phyloP scores from a whole-genome alignment of 805 yeast species.

The Pichia sporocuriosa region DNA sequence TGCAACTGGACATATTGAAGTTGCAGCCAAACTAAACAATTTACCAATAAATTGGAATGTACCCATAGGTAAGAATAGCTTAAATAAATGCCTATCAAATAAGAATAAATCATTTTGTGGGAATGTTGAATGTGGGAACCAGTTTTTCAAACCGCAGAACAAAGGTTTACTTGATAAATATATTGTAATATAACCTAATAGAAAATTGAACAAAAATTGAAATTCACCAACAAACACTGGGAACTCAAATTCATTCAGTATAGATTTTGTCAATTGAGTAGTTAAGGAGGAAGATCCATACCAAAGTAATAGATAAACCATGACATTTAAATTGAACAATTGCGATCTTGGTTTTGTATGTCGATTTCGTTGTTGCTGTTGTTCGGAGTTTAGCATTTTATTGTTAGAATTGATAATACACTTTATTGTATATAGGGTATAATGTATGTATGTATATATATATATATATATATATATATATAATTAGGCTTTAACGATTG shows the following conservation, averaged over 20 bases:
- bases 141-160: slow-evolving; percentile 11
- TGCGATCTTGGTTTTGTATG: slow-evolving; percentile 36
- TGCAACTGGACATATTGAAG: slow-evolving; percentile 58
- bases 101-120: slow-evolving; percentile 31
- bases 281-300: slow-evolving; percentile 56
- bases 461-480: too few species aligned
- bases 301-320: slow-evolving; percentile 37
- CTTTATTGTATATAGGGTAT: too few species aligned
- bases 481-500: too few species aligned
- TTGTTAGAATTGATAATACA: too few species aligned
- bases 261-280: slow-evolving; percentile 54
- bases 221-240: slow-evolving; percentile 61
- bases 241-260: slow-evolving; percentile 47
- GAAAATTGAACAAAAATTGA: slow-evolving; percentile 50
- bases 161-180: neutral
- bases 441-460: too few species aligned
- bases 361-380: too few species aligned
- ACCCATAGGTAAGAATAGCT: slow-evolving; percentile 55
- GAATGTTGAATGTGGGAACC: slow-evolving; percentile 50
- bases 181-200: slow-evolving; percentile 19
- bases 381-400: too few species aligned
- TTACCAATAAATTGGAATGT: slow-evolving; percentile 61
- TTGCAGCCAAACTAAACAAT: slow-evolving; percentile 55
- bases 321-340: slow-evolving; percentile 2
- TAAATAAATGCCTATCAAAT: slow-evolving; percentile 35